Percentiles rank a stretch among this genome's conserved stretches.
Evolutionary conservation across 768 basidiomycete genomes (phyloP).

Genomic region (Phanerodontia chrysosporium): DNA sequence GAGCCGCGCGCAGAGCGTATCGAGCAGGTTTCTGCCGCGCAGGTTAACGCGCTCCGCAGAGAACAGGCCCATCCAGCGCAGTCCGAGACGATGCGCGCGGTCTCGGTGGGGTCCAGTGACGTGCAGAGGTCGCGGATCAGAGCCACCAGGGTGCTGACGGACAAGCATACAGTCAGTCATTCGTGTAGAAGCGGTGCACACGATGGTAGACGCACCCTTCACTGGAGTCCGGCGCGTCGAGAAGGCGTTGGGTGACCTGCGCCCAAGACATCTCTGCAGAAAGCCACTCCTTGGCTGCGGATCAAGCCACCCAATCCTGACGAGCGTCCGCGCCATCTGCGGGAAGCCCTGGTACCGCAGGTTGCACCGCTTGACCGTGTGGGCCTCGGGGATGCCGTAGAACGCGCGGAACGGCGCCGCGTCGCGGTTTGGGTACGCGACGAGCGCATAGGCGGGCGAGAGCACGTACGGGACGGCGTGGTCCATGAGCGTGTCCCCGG

Average conservation of each 20-base stretch:
- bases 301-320: constrained; percentile 84
- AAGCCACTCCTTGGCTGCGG: constrained; percentile 73
- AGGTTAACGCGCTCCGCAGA: constrained; percentile 58
- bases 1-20: constrained; percentile 87
- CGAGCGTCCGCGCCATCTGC: constrained; percentile 84
- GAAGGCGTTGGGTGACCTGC: constrained; percentile 71
- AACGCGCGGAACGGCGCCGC: constrained; percentile 86
- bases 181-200: background rate
- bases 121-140: constrained; percentile 65
- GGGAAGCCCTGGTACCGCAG: constrained; percentile 96
- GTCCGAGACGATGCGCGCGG: constrained; percentile 81
- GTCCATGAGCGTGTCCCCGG: constrained; percentile 83
- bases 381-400: constrained; percentile 90
- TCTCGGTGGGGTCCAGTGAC: constrained; percentile 71
- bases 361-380: constrained; percentile 90
- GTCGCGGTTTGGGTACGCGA: constrained; percentile 96
- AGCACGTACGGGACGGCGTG: constrained; percentile 92
- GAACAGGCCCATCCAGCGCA: constrained; percentile 85
- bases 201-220: constrained; percentile 51
- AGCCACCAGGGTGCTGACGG: constrained; percentile 61
- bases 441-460: constrained; percentile 94
- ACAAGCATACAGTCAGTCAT: background rate
- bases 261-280: constrained; percentile 74
- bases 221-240: constrained; percentile 59
- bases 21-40: constrained; percentile 75